Evolutionary conservation across 148 eudicot genomes (phyloP).

Genomic region (Diospyros lotus): DNA sequence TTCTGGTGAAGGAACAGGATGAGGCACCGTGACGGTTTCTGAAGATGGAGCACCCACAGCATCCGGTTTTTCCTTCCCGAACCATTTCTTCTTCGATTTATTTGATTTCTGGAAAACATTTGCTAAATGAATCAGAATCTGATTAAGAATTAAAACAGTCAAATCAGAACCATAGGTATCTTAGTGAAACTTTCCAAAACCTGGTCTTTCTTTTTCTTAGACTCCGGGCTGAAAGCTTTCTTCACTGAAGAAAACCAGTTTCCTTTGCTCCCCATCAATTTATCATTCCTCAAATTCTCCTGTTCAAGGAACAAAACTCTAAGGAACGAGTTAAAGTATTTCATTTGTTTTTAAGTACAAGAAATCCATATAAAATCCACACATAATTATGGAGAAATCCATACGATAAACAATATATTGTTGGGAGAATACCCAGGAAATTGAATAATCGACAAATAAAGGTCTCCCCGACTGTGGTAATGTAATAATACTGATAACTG

Average conservation of each 20-base stretch:
- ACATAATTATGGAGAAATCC: neutral
- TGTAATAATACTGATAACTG: no score
- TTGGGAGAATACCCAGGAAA: neutral
- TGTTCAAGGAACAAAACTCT: neutral
- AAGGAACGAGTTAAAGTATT: neutral
- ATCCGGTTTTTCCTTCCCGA: slow-evolving; percentile 47
- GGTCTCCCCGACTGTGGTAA: no score
- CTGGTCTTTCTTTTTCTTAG: slow-evolving; percentile 54
- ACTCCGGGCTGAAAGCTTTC: slow-evolving; percentile 64
- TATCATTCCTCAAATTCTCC: slow-evolving; percentile 27
- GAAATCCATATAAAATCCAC: neutral
- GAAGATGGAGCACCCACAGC: slow-evolving; percentile 15
- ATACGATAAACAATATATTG: neutral
- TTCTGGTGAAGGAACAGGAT: slow-evolving; percentile 31
- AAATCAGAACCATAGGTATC: neutral
- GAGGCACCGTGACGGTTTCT: slow-evolving; percentile 24
- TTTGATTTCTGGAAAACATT: slow-evolving; percentile 35
- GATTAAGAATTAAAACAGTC: neutral
- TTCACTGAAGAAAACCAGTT: slow-evolving; percentile 73
- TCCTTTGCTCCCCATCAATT: slow-evolving; percentile 71
- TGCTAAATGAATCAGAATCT: neutral
- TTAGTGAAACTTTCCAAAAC: slow-evolving; percentile 22
- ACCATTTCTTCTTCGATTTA: slow-evolving; percentile 64
- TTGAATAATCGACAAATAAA: no score
- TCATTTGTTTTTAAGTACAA: neutral